A percentile compares a stretch with the other conserved stretches of the same genome.
Conservation (phyloP, 257 asterid genomes). For the Datura wrightii region DNA sequence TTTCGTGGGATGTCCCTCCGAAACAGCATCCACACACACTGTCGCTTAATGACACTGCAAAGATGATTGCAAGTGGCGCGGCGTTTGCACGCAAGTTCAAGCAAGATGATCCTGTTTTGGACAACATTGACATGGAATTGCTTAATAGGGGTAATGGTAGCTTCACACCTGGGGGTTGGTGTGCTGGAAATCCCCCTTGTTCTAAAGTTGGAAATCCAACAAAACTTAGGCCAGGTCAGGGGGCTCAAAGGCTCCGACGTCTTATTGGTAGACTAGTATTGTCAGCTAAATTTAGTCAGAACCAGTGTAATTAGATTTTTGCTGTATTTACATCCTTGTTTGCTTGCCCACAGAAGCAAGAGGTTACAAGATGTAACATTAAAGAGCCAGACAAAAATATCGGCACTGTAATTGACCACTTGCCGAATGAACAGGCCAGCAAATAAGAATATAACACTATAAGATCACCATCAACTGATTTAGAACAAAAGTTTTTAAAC, state of each 20-base stretch:
- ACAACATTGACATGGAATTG: constrained; percentile 66
- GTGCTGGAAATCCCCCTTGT: constrained; percentile 75
- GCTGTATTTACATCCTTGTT: constrained; percentile 29
- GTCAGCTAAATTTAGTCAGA: constrained; percentile 42
- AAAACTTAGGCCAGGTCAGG: constrained; percentile 68
- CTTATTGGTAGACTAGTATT: constrained; percentile 55
- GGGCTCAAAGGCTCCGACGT: constrained; percentile 66
- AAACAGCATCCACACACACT: constrained; percentile 81
- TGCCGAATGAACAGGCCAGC: constrained; percentile 1
- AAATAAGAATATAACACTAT: neutral
- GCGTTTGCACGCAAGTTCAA: constrained; percentile 91
- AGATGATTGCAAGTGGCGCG: constrained; percentile 70
- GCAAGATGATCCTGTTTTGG: constrained; percentile 56
- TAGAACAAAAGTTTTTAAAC: neutral
- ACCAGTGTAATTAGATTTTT: constrained; percentile 62
- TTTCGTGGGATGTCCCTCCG: constrained; percentile 92
- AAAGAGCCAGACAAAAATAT: neutral
- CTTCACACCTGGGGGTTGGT: constrained; percentile 96
- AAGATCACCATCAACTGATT: neutral
- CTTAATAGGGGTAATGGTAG: constrained; percentile 59
- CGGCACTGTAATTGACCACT: neutral
- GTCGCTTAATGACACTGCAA: constrained; percentile 63
- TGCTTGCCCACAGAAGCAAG: constrained; percentile 5
- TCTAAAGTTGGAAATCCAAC: constrained; percentile 66
- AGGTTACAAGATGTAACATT: neutral